Base-by-base conservation (phyloP, 2,329 filamentous ascomycete genomes). In the Fusarium sp. region DNA sequence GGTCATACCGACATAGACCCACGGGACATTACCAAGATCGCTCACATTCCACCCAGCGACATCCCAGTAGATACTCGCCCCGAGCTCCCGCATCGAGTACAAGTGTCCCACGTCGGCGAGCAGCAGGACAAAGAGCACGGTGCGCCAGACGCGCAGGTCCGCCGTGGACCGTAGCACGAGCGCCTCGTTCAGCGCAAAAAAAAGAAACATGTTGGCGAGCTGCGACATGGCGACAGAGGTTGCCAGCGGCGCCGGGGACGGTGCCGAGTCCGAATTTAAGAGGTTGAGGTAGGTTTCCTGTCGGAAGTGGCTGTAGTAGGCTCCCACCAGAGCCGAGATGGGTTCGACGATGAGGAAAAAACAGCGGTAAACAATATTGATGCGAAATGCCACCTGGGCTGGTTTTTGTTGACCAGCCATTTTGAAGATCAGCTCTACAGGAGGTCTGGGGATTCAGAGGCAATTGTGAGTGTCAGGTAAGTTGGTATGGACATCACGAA, bases 261-360 rank as follows among this genome's bases (percentile, higher is more conserved):
- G 83, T 71, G 66, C 85, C 9, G 89, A 87, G 5, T 84, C 76
- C 31, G 87, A 84, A 78, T 93, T 84, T 3, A 92, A 94, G 60
- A 94, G 84, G 7, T 83, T 70, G 35, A 95, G 89, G 82, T 95
- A 95, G 24, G 81, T 82, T 4, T 79, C 75, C 63, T 89, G 87
- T 22, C 81, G 82, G 72, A 87, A 85, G 73, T 89, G 85, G 27
- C 85, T 84, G 78, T 81, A 88, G 79, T 83, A 89, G 35, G 88
- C 88, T 55, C 87, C 87, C 6, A 84, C 83, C 24, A 89, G 83
- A 29, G 88, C 87, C 0, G 86, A 87, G 58, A 88, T 72, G 46
- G 88, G 88, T 81, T 96, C 93, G 77, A 95, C 84, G 79, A 91
- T 86, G 71, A 95, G 89, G 84, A 95, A 95, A 85, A 95, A 94